Evolutionary conservation across 2,329 filamentous ascomycete genomes (phyloP).

Genomic region (Trichophyton equinum): DNA sequence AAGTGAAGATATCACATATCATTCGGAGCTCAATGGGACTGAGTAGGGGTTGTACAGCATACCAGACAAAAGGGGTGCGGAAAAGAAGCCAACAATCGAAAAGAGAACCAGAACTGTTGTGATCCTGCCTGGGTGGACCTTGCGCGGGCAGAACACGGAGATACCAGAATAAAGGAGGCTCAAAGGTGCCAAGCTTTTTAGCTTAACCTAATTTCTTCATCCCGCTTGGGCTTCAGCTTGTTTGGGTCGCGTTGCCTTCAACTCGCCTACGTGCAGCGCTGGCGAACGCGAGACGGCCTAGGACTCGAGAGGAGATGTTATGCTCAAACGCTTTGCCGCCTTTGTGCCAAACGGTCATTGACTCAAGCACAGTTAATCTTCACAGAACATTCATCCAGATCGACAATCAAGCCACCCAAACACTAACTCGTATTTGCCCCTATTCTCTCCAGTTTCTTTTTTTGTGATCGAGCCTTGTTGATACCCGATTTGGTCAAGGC

Average conservation of each 20-base stretch:
- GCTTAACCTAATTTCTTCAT: neutral
- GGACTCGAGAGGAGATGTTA: neutral
- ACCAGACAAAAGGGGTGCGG: neutral
- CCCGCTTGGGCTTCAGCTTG: neutral
- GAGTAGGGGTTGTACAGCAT: neutral
- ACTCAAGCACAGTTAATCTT: neutral
- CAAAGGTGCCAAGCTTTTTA: slow-evolving; percentile 4
- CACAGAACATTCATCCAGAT: neutral
- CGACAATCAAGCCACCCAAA: neutral
- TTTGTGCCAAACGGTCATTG: neutral
- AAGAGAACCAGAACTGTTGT: neutral
- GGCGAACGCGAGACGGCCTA: neutral
- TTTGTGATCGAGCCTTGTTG: slow-evolving; percentile 1
- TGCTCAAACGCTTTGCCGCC: neutral
- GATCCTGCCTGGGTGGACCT: neutral
- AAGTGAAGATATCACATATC: neutral
- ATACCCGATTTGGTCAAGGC: neutral
- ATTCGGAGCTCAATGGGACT: neutral
- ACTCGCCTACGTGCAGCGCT: neutral
- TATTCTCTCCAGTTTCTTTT: neutral
- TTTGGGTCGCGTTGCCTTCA: neutral
- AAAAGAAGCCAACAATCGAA: neutral
- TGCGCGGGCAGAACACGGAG: neutral
- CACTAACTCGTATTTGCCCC: neutral
- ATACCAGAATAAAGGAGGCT: neutral